phyloP scores from a whole-genome alignment of 148 eudicot genomes.

The Beta vulgaris region DNA sequence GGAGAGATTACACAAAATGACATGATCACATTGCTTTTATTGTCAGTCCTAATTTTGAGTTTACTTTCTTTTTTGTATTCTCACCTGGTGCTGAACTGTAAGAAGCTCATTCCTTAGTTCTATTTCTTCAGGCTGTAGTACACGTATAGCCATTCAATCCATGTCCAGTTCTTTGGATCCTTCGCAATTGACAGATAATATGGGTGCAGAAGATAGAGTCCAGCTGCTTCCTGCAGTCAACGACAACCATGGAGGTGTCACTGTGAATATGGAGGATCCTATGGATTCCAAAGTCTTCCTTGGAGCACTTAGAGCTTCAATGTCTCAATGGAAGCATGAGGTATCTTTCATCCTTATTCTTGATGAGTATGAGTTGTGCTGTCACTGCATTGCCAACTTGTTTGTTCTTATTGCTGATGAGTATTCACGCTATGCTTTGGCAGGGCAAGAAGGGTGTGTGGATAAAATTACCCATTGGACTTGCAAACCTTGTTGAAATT shows the following conservation, averaged over 20 bases:
- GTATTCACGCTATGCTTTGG: slow-evolving; percentile 12
- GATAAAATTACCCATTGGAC: slow-evolving; percentile 67
- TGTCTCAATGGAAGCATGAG: slow-evolving; percentile 33
- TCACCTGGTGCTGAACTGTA: neutral
- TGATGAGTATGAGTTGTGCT: neutral
- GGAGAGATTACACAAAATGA: neutral
- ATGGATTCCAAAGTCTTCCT: slow-evolving; percentile 52
- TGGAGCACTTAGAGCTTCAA: slow-evolving; percentile 51
- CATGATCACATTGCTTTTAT: neutral
- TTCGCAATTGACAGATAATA: slow-evolving; percentile 25
- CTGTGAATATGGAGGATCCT: slow-evolving; percentile 58
- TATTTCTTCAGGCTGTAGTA: neutral
- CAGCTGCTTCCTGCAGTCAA: slow-evolving; percentile 48
- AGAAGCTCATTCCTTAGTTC: neutral
- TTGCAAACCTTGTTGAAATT: slow-evolving; percentile 63
- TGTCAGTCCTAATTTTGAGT: neutral
- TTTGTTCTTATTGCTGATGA: neutral
- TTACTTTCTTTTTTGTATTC: neutral
- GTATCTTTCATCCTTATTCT: slow-evolving; percentile 5
- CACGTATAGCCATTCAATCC: neutral
- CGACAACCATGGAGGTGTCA: slow-evolving; percentile 70
- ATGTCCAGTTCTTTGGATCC: slow-evolving; percentile 16
- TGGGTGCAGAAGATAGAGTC: slow-evolving; percentile 38
- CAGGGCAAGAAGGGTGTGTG: slow-evolving; percentile 86
- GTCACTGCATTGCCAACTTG: neutral